Evolutionary conservation across 148 eudicot genomes (phyloP), one percentile per base, ranked within the genome.

Genomic region (Cornus suecica): DNA sequence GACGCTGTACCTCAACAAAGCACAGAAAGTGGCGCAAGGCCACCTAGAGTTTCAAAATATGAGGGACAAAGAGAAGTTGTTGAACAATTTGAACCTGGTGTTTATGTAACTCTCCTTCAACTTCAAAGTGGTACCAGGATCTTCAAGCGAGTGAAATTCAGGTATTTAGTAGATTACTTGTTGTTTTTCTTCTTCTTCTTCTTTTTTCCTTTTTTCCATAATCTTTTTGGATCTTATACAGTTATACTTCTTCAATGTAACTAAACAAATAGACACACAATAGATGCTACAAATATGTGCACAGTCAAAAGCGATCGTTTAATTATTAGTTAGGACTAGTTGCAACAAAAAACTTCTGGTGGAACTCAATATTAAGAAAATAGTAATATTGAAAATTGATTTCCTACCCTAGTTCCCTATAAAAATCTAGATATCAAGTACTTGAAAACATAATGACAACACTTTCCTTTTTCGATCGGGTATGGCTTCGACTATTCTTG

Each of bases 61-160:
- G 91, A 84, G 23, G 91, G 80, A 82, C 78, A 80, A 42, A 84
- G 60, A 69, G 89, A 91, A 82, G 83, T 77, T 23, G 87, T 85
- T 27, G 97, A 95, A 66, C 97, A 90, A 82, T 91, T 91, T 81
- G 97, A 90, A 75, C 92, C 89, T 30, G 97, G 99, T 71, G 97
- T 95, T 60, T 93, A 89, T 66, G 87, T 93, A 6, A 92, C 97
- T 63, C 71, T 77, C 67, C 16, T 86, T 77, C 92, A 78, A 72
- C 87, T 88, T 56, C 79, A 74, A 13, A 75, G 86, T 68, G 97
- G 97, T 62, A 79, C 88, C 71, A 88, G 87, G 81, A 70, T 86
- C 74, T 95, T 91, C 90, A 91, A 77, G 83, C 85, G 91, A 74
- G 97, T 95, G 75, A 83, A 79, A 82, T 95, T 95, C 93, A 95